Conservation (phyloP, 305 asterid genomes). For the Plantago lanceolata region DNA sequence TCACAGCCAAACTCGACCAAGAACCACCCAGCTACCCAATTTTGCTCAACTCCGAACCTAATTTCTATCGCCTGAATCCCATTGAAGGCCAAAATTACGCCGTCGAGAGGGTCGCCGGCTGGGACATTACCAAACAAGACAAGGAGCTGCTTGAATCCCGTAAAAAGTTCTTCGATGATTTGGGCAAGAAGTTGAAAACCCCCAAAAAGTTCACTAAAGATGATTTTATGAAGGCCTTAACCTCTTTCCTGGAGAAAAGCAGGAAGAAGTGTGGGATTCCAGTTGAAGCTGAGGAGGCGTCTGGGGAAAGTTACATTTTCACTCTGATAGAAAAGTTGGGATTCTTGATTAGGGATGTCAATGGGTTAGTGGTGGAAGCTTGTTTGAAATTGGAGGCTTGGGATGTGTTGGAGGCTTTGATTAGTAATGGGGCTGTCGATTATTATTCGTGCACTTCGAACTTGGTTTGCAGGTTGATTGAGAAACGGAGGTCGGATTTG, state of each 20-base stretch:
- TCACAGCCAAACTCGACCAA: conserved; percentile 23
- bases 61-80: conserved; percentile 43
- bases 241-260: conserved; percentile 42
- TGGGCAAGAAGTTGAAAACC: conserved; percentile 48
- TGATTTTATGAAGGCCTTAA: conserved; percentile 39
- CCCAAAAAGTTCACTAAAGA: conserved; percentile 38
- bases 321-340: conserved; percentile 52
- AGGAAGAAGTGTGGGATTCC: conserved; percentile 43
- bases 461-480: conserved; percentile 52
- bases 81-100: conserved; percentile 33
- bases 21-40: conserved; percentile 44
- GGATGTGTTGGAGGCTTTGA: conserved; percentile 49
- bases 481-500: conserved; percentile 51
- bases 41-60: conserved; percentile 54
- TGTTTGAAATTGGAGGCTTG: conserved; percentile 56
- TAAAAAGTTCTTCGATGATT: conserved; percentile 33
- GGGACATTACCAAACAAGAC: conserved; percentile 51
- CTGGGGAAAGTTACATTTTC: conserved; percentile 35
- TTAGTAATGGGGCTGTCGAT: conserved; percentile 53
- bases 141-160: conserved; percentile 42
- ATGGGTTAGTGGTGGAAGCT: conserved; percentile 53
- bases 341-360: conserved; percentile 49
- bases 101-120: conserved; percentile 39
- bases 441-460: conserved; percentile 35
- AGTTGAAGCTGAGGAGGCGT: conserved; percentile 13